These are phyloP conservation scores for Oldenlandia corymbosa DNA, from an alignment of 257 asterid genomes.

Conservation along the genomic window DNA sequence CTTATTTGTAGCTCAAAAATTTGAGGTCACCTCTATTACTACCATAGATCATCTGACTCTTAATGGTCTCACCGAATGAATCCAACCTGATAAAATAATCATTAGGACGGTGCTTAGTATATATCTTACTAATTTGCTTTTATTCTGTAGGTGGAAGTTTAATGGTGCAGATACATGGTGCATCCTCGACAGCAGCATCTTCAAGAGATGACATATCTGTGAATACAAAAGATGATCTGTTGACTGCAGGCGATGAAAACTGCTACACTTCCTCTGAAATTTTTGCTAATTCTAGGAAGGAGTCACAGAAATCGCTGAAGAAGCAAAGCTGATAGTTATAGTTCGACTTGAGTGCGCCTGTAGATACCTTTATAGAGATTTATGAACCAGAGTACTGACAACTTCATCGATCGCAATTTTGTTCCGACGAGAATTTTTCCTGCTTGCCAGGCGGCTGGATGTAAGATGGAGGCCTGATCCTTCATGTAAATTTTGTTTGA, in stretches of 20 bases:
- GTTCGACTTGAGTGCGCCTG: neutral
- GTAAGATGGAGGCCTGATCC: neutral
- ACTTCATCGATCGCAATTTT: neutral
- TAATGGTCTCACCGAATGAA: neutral
- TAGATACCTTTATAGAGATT: neutral
- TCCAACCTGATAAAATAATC: neutral
- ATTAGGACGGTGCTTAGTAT: neutral
- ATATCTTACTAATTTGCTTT: neutral
- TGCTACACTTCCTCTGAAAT: constrained; percentile 27
- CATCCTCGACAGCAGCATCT: constrained; percentile 27
- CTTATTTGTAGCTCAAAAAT: neutral
- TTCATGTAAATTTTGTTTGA: neutral
- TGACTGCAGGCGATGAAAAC: constrained; percentile 25
- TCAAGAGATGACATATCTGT: constrained; percentile 13
- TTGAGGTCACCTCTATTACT: neutral
- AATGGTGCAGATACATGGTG: constrained; percentile 66
- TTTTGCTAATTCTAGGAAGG: constrained; percentile 27
- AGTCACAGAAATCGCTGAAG: constrained; percentile 28
- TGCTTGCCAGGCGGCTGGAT: neutral
- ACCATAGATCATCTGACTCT: neutral
- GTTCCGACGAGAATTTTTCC: neutral
- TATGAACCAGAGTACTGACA: neutral
- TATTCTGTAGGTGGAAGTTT: constrained; percentile 54
- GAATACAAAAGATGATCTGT: constrained; percentile 9
- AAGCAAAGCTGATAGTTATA: constrained; percentile 23